Evolutionary conservation across 257 asterid genomes (phyloP).

Genomic region (Thymus quinquecostatus): DNA sequence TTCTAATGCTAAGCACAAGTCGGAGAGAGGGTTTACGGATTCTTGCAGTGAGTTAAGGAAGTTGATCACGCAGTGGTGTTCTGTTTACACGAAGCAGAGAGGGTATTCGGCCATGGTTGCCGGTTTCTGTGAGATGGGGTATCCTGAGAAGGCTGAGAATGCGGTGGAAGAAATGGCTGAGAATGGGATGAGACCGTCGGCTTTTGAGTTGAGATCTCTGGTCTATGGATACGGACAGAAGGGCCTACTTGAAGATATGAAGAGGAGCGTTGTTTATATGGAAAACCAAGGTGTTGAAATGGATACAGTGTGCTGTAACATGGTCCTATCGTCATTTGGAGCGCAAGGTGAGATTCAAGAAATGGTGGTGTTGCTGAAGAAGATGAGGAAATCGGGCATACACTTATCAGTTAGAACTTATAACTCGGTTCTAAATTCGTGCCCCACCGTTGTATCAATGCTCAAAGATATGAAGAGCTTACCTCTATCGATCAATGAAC

Average conservation of each 20-base stretch:
- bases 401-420: slow-evolving; percentile 63
- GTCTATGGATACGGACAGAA: slow-evolving; percentile 77
- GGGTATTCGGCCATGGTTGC: slow-evolving; percentile 66
- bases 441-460: slow-evolving; percentile 54
- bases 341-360: slow-evolving; percentile 54
- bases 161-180: slow-evolving; percentile 67
- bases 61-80: slow-evolving; percentile 47
- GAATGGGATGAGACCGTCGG: slow-evolving; percentile 56
- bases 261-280: slow-evolving; percentile 52
- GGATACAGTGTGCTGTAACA: slow-evolving; percentile 77
- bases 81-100: slow-evolving; percentile 60
- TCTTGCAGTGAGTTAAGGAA: slow-evolving; percentile 45
- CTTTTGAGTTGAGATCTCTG: slow-evolving; percentile 58
- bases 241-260: slow-evolving; percentile 76
- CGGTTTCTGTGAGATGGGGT: slow-evolving; percentile 65
- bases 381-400: slow-evolving; percentile 52
- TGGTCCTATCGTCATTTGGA: slow-evolving; percentile 82
- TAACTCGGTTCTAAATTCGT: slow-evolving; percentile 74
- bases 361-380: slow-evolving; percentile 66
- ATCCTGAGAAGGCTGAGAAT: slow-evolving; percentile 65
- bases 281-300: slow-evolving; percentile 60
- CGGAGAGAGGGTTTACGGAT: slow-evolving; percentile 49
- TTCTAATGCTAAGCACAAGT: slow-evolving; percentile 56
- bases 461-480: slow-evolving; percentile 49
- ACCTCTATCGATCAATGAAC: slow-evolving; percentile 59